Percentiles rank a stretch among this genome's conserved stretches.
These are phyloP conservation scores for Aspergillus udagawae DNA, from an alignment of 2,329 filamentous ascomycete species.

Conservation along the genomic window DNA sequence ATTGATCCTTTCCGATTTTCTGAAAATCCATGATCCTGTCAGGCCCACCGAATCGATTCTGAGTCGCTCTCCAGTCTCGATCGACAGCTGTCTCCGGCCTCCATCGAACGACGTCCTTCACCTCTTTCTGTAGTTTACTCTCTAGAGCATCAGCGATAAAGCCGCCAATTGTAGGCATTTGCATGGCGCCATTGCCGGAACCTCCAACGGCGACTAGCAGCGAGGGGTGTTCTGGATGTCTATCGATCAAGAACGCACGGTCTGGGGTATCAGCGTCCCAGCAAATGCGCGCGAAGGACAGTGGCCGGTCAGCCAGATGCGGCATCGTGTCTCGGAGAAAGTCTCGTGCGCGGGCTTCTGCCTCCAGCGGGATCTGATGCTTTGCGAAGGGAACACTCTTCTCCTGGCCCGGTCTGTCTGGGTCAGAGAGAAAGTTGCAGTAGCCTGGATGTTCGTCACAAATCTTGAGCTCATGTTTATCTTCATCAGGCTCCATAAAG, in stretches of 20 bases:
- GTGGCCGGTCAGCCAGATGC: constrained; percentile 46
- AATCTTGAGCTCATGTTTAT: constrained; percentile 37
- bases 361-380: constrained; percentile 43
- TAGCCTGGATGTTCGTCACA: constrained; percentile 56
- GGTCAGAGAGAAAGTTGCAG: constrained; percentile 42
- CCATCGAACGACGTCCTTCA: constrained; percentile 48
- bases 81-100: constrained; percentile 47
- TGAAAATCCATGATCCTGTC: constrained; percentile 49
- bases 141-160: constrained; percentile 50
- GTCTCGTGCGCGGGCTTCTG: constrained; percentile 45
- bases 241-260: constrained; percentile 50
- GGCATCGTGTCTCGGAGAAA: constrained; percentile 53
- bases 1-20: constrained; percentile 32
- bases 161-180: constrained; percentile 49
- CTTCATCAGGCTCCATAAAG: constrained; percentile 47
- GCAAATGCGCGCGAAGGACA: constrained; percentile 51
- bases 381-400: constrained; percentile 41
- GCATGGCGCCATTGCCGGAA: constrained; percentile 53
- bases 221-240: constrained; percentile 43
- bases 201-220: constrained; percentile 49
- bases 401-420: constrained; percentile 20
- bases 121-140: constrained; percentile 38
- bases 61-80: constrained; percentile 47
- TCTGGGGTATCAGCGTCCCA: constrained; percentile 57
- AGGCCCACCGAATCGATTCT: constrained; percentile 47